Evolutionary conservation across 2,329 filamentous ascomycete species (phyloP).

Genomic region (Corynespora cassiicola): DNA sequence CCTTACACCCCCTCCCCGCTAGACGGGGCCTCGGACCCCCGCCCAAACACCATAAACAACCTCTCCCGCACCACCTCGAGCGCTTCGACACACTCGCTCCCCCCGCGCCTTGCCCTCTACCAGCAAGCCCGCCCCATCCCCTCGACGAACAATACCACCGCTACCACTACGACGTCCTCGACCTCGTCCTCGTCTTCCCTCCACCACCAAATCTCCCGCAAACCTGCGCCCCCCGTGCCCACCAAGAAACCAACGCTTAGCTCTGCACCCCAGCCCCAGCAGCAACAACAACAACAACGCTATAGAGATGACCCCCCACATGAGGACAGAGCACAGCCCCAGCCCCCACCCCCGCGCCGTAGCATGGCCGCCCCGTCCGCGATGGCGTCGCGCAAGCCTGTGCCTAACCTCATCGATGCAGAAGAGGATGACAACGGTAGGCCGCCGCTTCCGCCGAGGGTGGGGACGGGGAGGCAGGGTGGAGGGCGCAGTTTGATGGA

Average conservation of each 20-base stretch:
- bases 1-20: slow-evolving; percentile 29
- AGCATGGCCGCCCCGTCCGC: slow-evolving; percentile 30
- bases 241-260: slow-evolving; percentile 41
- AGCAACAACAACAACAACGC: slow-evolving; percentile 15
- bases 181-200: too few relatives aligned
- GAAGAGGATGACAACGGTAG: slow-evolving; percentile 26
- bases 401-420: slow-evolving; percentile 26
- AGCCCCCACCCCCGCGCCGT: slow-evolving; percentile 28
- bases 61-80: slow-evolving; percentile 28
- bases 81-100: slow-evolving; percentile 40
- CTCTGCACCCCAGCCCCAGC: slow-evolving; percentile 13
- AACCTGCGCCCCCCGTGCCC: slow-evolving; percentile 41
- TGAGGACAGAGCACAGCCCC: slow-evolving; percentile 11
- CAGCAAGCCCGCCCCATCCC: slow-evolving; percentile 11
- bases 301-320: slow-evolving; percentile 31
- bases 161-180: too few relatives aligned
- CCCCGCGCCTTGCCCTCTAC: slow-evolving; percentile 17
- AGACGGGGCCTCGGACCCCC: slow-evolving; percentile 25
- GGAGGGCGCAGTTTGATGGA: slow-evolving; percentile 37
- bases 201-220: slow-evolving; percentile 36
- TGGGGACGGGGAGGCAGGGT: slow-evolving; percentile 28
- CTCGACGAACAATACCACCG: slow-evolving; percentile 6
- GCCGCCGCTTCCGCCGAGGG: slow-evolving; percentile 41
- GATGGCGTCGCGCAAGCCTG: slow-evolving; percentile 17
- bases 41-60: slow-evolving; percentile 10